Conservation (phyloP, 768 basidiomycete species). For the Amanita rubescens region DNA sequence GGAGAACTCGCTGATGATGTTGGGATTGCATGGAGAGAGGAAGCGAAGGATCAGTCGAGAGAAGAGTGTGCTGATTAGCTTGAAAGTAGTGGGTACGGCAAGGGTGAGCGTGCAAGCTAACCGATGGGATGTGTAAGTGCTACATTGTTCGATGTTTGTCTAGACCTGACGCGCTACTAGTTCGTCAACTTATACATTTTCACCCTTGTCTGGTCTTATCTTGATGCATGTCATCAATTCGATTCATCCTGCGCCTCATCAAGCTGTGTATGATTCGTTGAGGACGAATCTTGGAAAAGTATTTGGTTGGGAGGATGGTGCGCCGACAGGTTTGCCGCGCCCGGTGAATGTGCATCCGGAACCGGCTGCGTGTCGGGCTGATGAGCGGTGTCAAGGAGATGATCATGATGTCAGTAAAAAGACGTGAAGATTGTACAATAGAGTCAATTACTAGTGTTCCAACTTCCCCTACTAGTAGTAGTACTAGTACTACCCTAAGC, state of each 20-base stretch:
- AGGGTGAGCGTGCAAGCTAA: conserved; percentile 54
- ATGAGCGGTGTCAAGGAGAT: background rate
- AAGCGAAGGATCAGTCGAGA: conserved; percentile 35
- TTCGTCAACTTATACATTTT: conserved; percentile 68
- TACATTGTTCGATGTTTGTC: conserved; percentile 1
- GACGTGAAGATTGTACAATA: no score
- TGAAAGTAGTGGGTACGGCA: conserved; percentile 48
- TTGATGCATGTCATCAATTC: conserved; percentile 59
- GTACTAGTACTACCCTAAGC: no score
- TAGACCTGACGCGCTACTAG: conserved; percentile 25
- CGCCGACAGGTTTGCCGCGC: conserved; percentile 8
- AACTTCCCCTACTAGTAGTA: no score
- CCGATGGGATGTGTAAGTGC: conserved; percentile 71
- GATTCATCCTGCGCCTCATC: conserved; percentile 73
- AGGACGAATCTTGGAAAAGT: conserved; percentile 33
- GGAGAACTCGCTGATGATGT: background rate
- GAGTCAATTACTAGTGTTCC: no score
- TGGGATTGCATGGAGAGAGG: conserved; percentile 8
- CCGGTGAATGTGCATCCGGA: background rate
- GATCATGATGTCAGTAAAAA: background rate
- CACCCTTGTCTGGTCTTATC: conserved; percentile 58
- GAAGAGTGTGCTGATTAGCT: conserved; percentile 48
- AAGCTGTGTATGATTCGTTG: conserved; percentile 60
- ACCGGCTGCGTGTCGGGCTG: background rate
- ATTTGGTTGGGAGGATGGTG: conserved; percentile 25